These are phyloP conservation scores for Nicotiana paniculata DNA, from an alignment of 257 asterid species.

Conservation along the genomic window DNA sequence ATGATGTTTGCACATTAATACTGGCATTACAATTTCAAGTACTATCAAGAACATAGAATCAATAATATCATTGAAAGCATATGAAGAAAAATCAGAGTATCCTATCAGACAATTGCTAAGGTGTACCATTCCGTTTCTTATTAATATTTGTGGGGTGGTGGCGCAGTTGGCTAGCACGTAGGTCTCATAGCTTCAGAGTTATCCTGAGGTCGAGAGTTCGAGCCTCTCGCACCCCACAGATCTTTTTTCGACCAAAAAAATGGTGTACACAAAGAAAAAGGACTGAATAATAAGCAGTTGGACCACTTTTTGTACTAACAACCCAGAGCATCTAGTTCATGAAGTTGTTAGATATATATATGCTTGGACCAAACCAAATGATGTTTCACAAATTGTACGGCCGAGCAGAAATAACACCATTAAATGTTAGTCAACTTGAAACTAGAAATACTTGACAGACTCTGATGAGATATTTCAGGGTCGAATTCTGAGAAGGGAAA, in stretches of 20 bases:
- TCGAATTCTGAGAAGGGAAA: not conserved
- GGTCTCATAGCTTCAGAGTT: slow-evolving; percentile 76
- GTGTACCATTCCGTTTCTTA: no score
- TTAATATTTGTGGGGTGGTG: slow-evolving; percentile 59
- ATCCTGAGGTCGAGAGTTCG: slow-evolving; percentile 8
- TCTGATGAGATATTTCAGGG: no score
- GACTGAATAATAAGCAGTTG: not conserved
- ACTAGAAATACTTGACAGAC: no score
- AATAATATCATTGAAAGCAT: not conserved
- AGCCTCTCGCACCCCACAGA: not conserved
- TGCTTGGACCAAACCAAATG: no score
- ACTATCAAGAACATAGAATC: not conserved
- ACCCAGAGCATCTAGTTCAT: not conserved
- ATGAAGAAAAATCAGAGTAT: not conserved
- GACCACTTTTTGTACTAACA: not conserved
- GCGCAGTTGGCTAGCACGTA: slow-evolving; percentile 99
- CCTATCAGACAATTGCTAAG: not conserved
- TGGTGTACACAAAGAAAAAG: not conserved
- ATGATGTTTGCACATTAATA: not conserved
- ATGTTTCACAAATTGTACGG: not conserved
- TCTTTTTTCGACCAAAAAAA: no score
- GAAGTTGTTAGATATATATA: not conserved
- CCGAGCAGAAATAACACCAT: not conserved
- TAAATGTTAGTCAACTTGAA: not conserved
- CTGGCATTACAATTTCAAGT: not conserved